Percentiles rank a stretch among this genome's conserved stretches.
Conservation (phyloP, 2,329 filamentous ascomycete species). For the Macrophomina phaseolina region DNA sequence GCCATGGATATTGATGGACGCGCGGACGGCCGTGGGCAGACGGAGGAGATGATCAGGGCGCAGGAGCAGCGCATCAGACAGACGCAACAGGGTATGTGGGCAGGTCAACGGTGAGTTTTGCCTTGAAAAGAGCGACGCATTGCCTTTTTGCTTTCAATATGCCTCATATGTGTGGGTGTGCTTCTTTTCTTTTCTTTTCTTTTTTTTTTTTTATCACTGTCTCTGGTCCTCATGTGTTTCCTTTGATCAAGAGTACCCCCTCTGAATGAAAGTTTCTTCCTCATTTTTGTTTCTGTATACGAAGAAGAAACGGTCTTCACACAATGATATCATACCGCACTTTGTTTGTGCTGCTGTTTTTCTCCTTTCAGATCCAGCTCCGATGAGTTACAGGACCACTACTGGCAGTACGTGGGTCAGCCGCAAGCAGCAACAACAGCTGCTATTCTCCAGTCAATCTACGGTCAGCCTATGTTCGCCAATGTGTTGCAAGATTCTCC, state of each 20-base stretch:
- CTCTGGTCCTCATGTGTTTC: background rate
- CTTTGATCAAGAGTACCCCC: background rate
- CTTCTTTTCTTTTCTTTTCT: background rate
- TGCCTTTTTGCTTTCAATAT: background rate
- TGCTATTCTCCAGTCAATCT: background rate
- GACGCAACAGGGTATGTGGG: constrained; percentile 64
- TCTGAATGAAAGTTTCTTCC: background rate
- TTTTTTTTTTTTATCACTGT: background rate
- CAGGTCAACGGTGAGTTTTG: constrained; percentile 15
- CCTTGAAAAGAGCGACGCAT: background rate
- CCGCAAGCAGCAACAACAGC: background rate
- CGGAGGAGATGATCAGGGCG: constrained; percentile 65
- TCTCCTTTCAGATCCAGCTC: background rate
- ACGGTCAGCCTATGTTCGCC: background rate
- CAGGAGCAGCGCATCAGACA: constrained; percentile 66
- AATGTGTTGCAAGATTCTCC: background rate
- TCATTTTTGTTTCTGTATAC: background rate
- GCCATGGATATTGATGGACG: constrained; percentile 63
- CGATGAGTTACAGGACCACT: background rate
- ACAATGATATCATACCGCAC: constrained; percentile 4
- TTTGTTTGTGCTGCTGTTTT: background rate
- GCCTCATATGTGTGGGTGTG: background rate
- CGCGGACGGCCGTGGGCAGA: constrained; percentile 65
- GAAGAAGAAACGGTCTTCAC: background rate
- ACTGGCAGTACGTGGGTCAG: background rate